Base-by-base conservation (phyloP, 2,329 filamentous ascomycete genomes). In the Pezicula neosporulosa region DNA sequence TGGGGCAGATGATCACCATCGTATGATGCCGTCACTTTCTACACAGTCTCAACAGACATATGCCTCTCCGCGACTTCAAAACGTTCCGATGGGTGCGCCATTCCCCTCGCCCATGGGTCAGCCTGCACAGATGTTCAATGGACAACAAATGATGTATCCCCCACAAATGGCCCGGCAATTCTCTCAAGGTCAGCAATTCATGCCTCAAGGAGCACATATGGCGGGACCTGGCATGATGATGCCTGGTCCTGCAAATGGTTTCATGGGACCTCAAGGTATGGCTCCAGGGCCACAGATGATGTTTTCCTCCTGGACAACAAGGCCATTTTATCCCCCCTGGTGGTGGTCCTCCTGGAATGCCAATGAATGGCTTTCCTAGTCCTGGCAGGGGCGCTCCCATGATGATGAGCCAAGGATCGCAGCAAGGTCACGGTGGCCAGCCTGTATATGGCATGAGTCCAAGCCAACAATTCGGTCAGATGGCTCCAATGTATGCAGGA, bases 351-450 rank as follows among this genome's bases (percentile, higher is more conserved):
- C 81, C 83, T 58, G 70, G 73, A 8, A 78, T 83, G 49, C 82
- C 86, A 18, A 77, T 82, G 7, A 88, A 86, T 60, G 90, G 90
- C 15, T 96, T 89, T 64, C 89, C 90, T n/a, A 97, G 93, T 66
- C 93, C 93, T 1, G 85, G 90, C 51, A 83, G 91, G 44, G 85
- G 86, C 27, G 90, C 94, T 12, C 86, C 90, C 2, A 90, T 95
- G 85, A 97, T 97, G 93, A 89, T 86, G 63, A 92, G 92, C 59
- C 90, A 96, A 72, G 90, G 90, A 50, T 97, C 92, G 27, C 93
- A 97, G 64, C 92, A 96, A 68, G 91, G 92, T 38, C 90, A 95
- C 66, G 76, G 77, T 51, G 76, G 77, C 44, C 60, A 49, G 75
- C 83, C 74, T 63, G 82, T 76, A 72, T 92, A 81, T 75, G 87